Conservation (phyloP, 192 early-diverging fungal genomes). For the Coemansia umbellata region DNA sequence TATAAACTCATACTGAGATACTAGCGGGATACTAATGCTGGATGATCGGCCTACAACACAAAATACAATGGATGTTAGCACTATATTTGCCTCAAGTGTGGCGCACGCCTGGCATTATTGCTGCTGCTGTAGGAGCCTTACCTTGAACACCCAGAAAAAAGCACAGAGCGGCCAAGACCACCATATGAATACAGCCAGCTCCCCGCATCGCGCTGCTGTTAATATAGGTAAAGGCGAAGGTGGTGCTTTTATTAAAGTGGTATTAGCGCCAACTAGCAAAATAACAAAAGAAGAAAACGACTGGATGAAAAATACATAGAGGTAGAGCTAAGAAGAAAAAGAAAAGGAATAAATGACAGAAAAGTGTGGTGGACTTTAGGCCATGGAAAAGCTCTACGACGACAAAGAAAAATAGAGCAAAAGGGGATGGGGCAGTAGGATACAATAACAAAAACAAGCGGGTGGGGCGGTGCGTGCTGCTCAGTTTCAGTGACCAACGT, state of each 20-base stretch:
- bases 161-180: background rate
- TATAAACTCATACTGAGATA: slow-evolving; percentile 45
- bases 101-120: too few species aligned
- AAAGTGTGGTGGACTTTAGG: background rate
- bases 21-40: slow-evolving; percentile 25
- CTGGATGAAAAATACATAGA: background rate
- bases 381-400: background rate
- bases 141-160: background rate
- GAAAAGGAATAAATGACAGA: background rate
- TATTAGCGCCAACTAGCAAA: background rate
- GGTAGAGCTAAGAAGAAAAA: background rate
- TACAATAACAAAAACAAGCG: too few species aligned
- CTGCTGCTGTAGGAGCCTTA: too few species aligned
- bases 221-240: too few species aligned
- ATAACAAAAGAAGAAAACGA: background rate
- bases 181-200: too few species aligned
- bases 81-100: too few species aligned
- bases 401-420: background rate
- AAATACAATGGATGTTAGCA: background rate
- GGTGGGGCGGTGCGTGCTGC: too few species aligned
- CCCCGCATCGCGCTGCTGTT: too few species aligned
- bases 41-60: slow-evolving; percentile 15
- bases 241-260: background rate
- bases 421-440: background rate
- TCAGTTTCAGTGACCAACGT: too few species aligned